Conservation (phyloP, 1,284 basidiomycete genomes). For the Cutaneotrichosporon sp. region DNA sequence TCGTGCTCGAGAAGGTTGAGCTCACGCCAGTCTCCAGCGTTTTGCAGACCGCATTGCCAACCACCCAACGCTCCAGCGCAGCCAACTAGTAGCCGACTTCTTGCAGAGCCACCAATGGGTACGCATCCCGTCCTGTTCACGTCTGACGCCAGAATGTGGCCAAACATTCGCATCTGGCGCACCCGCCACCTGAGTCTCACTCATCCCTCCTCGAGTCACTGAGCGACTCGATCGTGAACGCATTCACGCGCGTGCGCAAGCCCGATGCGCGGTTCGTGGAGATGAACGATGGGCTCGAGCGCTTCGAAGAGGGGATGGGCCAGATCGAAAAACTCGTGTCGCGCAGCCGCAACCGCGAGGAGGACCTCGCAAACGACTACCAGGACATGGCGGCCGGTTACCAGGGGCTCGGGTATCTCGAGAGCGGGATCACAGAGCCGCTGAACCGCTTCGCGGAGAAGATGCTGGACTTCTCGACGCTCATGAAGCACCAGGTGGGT, state of each 20-base stretch:
- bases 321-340: conserved; percentile 75
- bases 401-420: conserved; percentile 93
- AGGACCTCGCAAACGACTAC: conserved; percentile 92
- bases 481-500: conserved; percentile 75
- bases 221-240: conserved; percentile 88
- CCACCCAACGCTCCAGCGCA: conserved; percentile 91
- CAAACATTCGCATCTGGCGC: conserved; percentile 88
- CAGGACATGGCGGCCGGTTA: conserved; percentile 92
- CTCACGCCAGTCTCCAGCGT: conserved; percentile 67
- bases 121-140: conserved; percentile 23
- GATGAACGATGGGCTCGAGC: conserved; percentile 86
- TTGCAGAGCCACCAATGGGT: conserved; percentile 98
- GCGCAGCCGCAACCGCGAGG: conserved; percentile 67
- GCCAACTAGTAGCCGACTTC: conserved; percentile 82
- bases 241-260: conserved; percentile 86
- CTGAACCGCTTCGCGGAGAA: conserved; percentile 94
- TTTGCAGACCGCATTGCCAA: conserved; percentile 85
- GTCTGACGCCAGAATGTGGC: conserved; percentile 67
- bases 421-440: conserved; percentile 95
- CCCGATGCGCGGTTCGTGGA: conserved; percentile 91
- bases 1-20: neutral
- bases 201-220: conserved; percentile 86
- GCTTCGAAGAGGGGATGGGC: conserved; percentile 85
- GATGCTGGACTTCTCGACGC: conserved; percentile 81
- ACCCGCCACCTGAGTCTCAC: conserved; percentile 75